Base-by-base conservation (phyloP, 106 monocot genomes). In the Phalaenopsis aphrodite region DNA sequence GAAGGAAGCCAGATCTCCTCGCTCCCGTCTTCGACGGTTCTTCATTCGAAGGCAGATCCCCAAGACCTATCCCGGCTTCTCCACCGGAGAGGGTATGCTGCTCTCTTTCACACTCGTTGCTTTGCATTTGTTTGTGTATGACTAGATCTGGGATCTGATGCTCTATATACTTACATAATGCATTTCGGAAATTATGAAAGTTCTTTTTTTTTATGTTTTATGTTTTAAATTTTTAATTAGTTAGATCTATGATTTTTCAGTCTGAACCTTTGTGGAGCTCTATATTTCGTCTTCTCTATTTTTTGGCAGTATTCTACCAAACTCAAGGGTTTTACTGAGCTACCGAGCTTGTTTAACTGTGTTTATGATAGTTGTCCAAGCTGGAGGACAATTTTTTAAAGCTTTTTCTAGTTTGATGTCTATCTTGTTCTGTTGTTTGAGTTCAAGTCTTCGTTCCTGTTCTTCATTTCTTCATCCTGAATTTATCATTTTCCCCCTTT, bases 21-120 rank as follows among this genome's bases (percentile, higher is more conserved):
- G n/a, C n/a, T n/a, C n/a, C n/a, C n/a, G n/a, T n/a, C n/a, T n/a
- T n/a, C n/a, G n/a, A n/a, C n/a, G n/a, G n/a, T n/a, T n/a, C n/a
- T n/a, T n/a, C n/a, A n/a, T n/a, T n/a, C n/a, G n/a, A n/a, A n/a
- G n/a, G n/a, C n/a, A n/a, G n/a, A n/a, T n/a, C n/a, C n/a, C n/a
- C n/a, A n/a, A n/a, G n/a, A n/a, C n/a, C n/a, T n/a, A n/a, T n/a
- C n/a, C n/a, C n/a, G n/a, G n/a, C n/a, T 73, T 83, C 81, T 36
- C 78, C 71, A 37, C 83, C 78, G 18, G 86, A 88, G 75, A 86
- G 91, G 84, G 91, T 91, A 88, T 77, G 76, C 55, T 16, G 75
- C 66, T 71, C 65, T 79, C 64, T 42, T 67, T 64, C 68, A 30
- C 56, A 17, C 74, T 56, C 10, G 0, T 12, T 2, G 46, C 46